Base-by-base conservation (phyloP, 345 rosid species). In the Leavenworthia alabamica region DNA sequence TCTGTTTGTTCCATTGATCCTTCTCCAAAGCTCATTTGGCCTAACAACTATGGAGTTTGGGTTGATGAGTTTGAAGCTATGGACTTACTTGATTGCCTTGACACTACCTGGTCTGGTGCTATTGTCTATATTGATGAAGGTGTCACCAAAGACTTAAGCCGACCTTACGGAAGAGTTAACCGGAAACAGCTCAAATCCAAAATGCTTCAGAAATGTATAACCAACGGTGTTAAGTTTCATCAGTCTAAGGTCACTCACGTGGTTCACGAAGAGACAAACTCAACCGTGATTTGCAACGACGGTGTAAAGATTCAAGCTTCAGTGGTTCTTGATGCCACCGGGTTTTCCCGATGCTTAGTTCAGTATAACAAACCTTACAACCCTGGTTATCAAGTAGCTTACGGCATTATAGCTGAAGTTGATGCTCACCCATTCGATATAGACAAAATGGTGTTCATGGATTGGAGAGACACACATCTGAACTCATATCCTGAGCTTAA, bases 1-100 rank as follows among this genome's bases (percentile, higher is more conserved):
- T 83, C 90, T 0, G 99, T 93, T 16, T 85, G 94, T 71, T 78
- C 81, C 2, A 86, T 92, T n/a, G 97, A 92, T 42, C 99, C 99
- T 0, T 89, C 77, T 29, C 99, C 96, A 2, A 81, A 75, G 56
- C 79, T 92, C 75, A 86, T 92, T n/a, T 92, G 96, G 96, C 99
- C 99, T 32, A 92, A 92, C 66, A 92, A 92, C 64, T 92, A 92
- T 36, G 99, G 99, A 11, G 99, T 89, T 60, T 93, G 99, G 97
- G 97, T 93, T 61, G 97, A 93, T 72, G 97, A 93, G 63, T 93
- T 93, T 60, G 97, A 87, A 70, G 97, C 96, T 61, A 85, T 93
- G 99, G 94, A 87, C 79, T 76, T 93, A 63, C 86, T 93, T 9
- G 99, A 93, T 36, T 93, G 96, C 73, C 97, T 93, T 4, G 98